phyloP scores from a whole-genome alignment of 2,329 filamentous ascomycete genomes.

The Septoria petroselini region DNA sequence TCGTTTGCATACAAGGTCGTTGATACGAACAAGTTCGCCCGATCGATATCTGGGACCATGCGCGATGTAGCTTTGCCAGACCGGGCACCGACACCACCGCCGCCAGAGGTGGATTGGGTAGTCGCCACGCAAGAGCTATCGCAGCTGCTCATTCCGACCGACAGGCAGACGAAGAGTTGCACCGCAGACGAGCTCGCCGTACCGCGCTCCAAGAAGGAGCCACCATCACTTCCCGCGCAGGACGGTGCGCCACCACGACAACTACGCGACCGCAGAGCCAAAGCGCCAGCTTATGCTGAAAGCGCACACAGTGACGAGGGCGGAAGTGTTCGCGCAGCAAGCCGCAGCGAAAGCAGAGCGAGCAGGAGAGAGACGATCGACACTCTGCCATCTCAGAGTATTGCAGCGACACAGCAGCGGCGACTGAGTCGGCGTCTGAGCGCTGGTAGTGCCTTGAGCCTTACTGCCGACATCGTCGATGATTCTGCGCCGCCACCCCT shows the following conservation, averaged over 20 bases:
- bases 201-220: conserved; percentile 54
- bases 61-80: conserved; percentile 38
- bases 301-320: conserved; percentile 31
- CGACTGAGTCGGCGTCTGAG: conserved; percentile 36
- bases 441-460: conserved; percentile 31
- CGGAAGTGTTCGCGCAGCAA: conserved; percentile 26
- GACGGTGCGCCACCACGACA: conserved; percentile 59
- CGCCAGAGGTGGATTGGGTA: conserved; percentile 81
- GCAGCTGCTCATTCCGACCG: conserved; percentile 73
- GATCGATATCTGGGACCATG: conserved; percentile 59
- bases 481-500: conserved; percentile 25
- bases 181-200: conserved; percentile 70
- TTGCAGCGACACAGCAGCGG: conserved; percentile 32
- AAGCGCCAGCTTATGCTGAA: conserved; percentile 25
- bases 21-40: conserved; percentile 62
- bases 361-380: conserved; percentile 41
- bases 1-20: conserved; percentile 80
- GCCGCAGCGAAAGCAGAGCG: conserved; percentile 23
- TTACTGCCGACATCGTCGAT: conserved; percentile 30
- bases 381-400: conserved; percentile 32
- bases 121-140: conserved; percentile 79
- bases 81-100: conserved; percentile 60
- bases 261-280: conserved; percentile 45
- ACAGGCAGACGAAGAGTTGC: conserved; percentile 72
- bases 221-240: conserved; percentile 46